These are phyloP conservation scores for Trypanosoma vivax DNA, from an alignment of 208 protist species.

Conservation along the genomic window DNA sequence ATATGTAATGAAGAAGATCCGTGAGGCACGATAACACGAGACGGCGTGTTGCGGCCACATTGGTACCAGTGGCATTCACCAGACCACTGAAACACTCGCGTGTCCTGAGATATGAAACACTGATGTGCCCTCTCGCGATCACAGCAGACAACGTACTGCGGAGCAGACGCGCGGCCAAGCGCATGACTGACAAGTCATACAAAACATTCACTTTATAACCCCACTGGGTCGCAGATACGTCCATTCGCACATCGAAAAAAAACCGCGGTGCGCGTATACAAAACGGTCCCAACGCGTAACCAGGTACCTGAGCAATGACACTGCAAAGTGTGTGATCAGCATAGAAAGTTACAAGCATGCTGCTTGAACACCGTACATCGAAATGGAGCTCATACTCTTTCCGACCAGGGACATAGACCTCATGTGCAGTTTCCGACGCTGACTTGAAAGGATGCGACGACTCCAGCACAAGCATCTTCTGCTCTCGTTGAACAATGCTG, in stretches of 20 bases:
- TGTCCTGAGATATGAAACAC: conserved; percentile 23
- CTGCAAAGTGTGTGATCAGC: conserved; percentile 38
- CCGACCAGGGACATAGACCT: conserved; percentile 46
- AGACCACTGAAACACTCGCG: conserved; percentile 49
- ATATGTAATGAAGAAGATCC: conserved; percentile 51
- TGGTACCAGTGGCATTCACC: conserved; percentile 27
- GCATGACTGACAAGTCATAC: conserved; percentile 50
- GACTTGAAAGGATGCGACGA: conserved; percentile 67
- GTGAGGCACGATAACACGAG: conserved; percentile 63
- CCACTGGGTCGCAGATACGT: conserved; percentile 58
- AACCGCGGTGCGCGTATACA: conserved; percentile 45
- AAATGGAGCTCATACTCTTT: conserved; percentile 61
- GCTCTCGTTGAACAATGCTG: conserved; percentile 33
- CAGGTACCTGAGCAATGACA: conserved; percentile 45
- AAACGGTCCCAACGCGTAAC: conserved; percentile 44
- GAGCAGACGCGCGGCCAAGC: conserved; percentile 56
- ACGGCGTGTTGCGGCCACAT: conserved; percentile 69
- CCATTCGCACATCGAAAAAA: conserved; percentile 57
- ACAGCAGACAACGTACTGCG: conserved; percentile 35
- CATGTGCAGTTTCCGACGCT: conserved; percentile 37
- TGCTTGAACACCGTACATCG: conserved; percentile 53
- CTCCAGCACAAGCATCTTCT: conserved; percentile 55
- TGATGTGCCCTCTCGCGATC: conserved; percentile 13
- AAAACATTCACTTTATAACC: conserved; percentile 78
- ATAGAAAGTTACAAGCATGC: conserved; percentile 56